A percentile compares a stretch with the other conserved stretches of the same genome.
These are phyloP conservation scores for Rubus parviflorus DNA, from an alignment of 306 rosid genomes.

Conservation along the genomic window DNA sequence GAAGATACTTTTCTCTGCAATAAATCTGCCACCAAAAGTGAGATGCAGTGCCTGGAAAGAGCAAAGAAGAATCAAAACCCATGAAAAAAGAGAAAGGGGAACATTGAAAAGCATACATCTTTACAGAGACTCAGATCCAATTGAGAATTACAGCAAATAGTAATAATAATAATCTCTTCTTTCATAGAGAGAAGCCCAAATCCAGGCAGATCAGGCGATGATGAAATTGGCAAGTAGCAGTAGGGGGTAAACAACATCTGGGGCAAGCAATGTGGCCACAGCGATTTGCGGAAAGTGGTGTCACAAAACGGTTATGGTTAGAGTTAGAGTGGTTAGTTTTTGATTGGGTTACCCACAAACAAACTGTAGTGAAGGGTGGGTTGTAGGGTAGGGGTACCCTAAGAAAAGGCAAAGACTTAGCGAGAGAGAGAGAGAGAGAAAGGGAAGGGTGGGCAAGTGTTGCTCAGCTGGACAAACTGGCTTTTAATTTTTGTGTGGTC, in stretches of 20 bases:
- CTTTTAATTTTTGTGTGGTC: constrained; percentile 49
- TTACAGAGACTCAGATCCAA: constrained; percentile 72
- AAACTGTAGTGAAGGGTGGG: constrained; percentile 16
- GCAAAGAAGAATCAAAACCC: constrained; percentile 36
- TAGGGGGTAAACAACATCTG: constrained; percentile 4
- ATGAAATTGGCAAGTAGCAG: background rate
- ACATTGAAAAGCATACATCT: constrained; percentile 52
- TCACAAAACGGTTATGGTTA: constrained; percentile 20
- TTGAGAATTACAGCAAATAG: background rate
- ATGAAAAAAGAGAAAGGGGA: constrained; percentile 34
- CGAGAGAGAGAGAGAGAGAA: constrained; percentile 18
- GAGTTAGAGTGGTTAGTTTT: constrained; percentile 32
- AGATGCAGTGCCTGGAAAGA: constrained; percentile 37
- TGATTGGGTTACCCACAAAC: constrained; percentile 27
- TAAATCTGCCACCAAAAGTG: constrained; percentile 57
- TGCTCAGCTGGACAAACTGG: constrained; percentile 35
- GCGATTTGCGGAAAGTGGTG: constrained; percentile 30
- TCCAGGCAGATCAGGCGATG: constrained; percentile 51
- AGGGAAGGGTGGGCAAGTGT: background rate
- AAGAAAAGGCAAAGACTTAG: constrained; percentile 44
- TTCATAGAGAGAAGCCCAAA: constrained; percentile 40
- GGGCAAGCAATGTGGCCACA: constrained; percentile 12
- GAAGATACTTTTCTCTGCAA: constrained; percentile 70
- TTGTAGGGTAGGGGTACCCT: constrained; percentile 50
- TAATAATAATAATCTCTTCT: background rate